Conservation (phyloP, 139 green algal genomes). For the Diplosphaera chodatii region DNA sequence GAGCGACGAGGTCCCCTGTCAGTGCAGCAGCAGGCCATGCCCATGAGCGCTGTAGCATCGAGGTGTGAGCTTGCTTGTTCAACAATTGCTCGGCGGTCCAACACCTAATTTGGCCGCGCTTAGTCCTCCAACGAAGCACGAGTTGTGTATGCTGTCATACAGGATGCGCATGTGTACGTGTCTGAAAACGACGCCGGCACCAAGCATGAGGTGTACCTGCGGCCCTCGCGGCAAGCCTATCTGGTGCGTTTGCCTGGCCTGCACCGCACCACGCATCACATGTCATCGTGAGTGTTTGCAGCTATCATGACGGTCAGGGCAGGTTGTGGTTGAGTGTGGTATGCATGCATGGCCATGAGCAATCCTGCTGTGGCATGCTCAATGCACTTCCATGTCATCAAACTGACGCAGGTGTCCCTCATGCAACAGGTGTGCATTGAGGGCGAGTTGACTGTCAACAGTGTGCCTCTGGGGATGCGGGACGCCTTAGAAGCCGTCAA, state of each 20-base stretch:
- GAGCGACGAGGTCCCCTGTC: too few species aligned
- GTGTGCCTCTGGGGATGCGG: slow-evolving; percentile 17
- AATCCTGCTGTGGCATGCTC: too few species aligned
- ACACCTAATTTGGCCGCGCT: not conserved
- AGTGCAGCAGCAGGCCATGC: too few species aligned
- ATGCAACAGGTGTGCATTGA: slow-evolving; percentile 68
- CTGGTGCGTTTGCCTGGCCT: too few species aligned
- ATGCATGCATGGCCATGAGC: too few species aligned
- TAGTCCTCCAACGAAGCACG: too few species aligned
- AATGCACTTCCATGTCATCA: slow-evolving; percentile 22
- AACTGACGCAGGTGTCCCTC: slow-evolving; percentile 50
- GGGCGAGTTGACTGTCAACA: slow-evolving; percentile 33
- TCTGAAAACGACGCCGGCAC: slow-evolving; percentile 47
- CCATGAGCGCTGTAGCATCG: too few species aligned
- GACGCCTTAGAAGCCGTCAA: slow-evolving; percentile 39
- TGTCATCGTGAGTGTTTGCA: too few species aligned
- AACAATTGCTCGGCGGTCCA: not conserved
- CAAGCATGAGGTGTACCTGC: slow-evolving; percentile 18
- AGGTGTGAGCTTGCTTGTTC: not conserved
- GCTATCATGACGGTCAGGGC: too few species aligned
- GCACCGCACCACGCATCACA: too few species aligned
- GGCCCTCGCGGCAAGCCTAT: slow-evolving; percentile 33
- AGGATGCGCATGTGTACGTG: slow-evolving; percentile 71
- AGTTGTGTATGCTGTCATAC: slow-evolving; percentile 5
- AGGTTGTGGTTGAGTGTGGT: too few species aligned